A percentile compares a stretch with the other conserved stretches of the same genome.
Evolutionary conservation across 169 alveolate species (phyloP).

Genomic region (Eimeria maxima): DNA sequence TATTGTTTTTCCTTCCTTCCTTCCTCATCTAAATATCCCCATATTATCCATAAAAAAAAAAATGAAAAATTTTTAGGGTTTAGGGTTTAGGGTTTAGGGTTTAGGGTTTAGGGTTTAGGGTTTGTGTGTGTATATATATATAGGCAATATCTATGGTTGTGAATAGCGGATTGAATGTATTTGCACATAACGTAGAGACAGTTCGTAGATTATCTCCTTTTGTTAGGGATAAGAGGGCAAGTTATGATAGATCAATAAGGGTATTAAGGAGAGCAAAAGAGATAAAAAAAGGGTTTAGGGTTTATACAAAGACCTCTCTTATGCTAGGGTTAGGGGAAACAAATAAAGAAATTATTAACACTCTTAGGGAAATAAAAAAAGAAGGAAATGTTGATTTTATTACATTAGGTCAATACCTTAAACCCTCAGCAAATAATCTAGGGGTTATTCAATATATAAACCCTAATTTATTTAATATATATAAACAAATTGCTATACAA

Average conservation of each 20-base stretch:
- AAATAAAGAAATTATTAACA: slow-evolving; percentile 83
- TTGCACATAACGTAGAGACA: slow-evolving; percentile 89
- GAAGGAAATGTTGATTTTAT: slow-evolving; percentile 84
- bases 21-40: neutral
- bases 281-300: slow-evolving; percentile 81
- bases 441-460: slow-evolving; percentile 85
- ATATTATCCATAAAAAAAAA: no score
- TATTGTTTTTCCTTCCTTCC: neutral
- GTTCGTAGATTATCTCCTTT: slow-evolving; percentile 85
- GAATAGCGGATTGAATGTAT: slow-evolving; percentile 87
- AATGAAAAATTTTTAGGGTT: neutral
- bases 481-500: slow-evolving; percentile 82
- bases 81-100: neutral
- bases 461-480: slow-evolving; percentile 84
- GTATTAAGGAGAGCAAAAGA: slow-evolving; percentile 85
- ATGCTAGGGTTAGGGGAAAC: slow-evolving; percentile 89
- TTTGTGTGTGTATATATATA: neutral
- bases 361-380: slow-evolving; percentile 82
- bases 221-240: slow-evolving; percentile 88
- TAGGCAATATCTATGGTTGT: slow-evolving; percentile 84
- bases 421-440: slow-evolving; percentile 87
- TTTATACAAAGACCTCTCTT: slow-evolving; percentile 86
- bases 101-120: slow-evolving; percentile 11
- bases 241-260: slow-evolving; percentile 78
- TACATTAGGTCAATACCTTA: slow-evolving; percentile 87